Conservation (phyloP, 225 moss, liverwort and hornwort species). For the Rhytidiadelphus loreus region DNA sequence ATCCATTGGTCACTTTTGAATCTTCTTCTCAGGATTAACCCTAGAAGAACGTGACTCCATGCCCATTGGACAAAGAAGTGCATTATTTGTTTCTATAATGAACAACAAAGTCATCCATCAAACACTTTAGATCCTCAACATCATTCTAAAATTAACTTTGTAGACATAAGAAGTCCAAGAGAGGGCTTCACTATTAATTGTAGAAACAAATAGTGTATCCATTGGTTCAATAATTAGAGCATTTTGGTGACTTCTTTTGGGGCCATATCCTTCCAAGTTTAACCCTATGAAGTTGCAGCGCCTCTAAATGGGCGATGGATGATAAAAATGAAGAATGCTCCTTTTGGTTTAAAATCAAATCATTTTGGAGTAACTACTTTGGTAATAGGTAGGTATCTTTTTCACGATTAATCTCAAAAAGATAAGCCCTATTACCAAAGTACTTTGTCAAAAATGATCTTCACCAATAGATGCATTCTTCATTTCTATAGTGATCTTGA, state of each 20-base stretch:
- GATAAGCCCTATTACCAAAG: no score
- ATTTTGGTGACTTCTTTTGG: neutral
- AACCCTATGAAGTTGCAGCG: fast-evolving
- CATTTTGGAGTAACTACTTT: fast-evolving
- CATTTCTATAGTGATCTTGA: neutral
- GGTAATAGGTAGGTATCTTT: neutral
- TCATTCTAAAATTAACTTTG: fast-evolving
- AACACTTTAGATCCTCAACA: fast-evolving
- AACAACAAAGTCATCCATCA: neutral
- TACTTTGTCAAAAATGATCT: neutral
- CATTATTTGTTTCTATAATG: neutral
- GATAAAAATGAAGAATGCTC: neutral
- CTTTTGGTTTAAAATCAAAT: neutral
- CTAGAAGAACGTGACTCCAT: fast-evolving
- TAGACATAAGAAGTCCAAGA: neutral
- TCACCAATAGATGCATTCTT: neutral
- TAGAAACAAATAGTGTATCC: neutral
- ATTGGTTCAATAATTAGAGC: neutral
- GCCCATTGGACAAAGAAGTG: neutral
- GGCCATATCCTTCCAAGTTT: fast-evolving
- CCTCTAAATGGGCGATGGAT: neutral
- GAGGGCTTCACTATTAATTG: neutral
- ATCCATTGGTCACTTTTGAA: fast-evolving
- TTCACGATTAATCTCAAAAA: no score
- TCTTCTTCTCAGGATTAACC: no score